These are phyloP conservation scores for Ophiosphaerella herpotricha DNA, from an alignment of 2,329 filamentous ascomycete species.

Conservation along the genomic window DNA sequence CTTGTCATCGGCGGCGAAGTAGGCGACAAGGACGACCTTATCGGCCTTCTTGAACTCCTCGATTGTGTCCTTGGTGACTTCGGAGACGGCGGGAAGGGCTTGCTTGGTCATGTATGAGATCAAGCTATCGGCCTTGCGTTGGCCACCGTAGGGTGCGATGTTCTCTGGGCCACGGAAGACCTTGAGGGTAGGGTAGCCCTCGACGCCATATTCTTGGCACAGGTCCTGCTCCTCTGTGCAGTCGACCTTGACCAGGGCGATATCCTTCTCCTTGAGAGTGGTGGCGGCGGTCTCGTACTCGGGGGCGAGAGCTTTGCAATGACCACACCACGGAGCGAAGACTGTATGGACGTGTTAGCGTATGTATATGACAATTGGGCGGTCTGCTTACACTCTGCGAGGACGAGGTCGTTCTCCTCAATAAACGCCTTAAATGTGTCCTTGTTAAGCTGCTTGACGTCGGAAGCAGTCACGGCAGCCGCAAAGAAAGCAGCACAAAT, in stretches of 20 bases:
- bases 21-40: constrained; percentile 93
- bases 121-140: constrained; percentile 81
- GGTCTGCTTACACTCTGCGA: constrained; percentile 79
- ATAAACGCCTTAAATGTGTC: constrained; percentile 88
- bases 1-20: constrained; percentile 80
- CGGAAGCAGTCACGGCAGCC: constrained; percentile 70
- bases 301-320: constrained; percentile 97
- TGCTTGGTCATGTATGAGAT: constrained; percentile 97
- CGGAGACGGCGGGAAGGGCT: constrained; percentile 87
- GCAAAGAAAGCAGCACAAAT: constrained; percentile 52
- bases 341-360: constrained; percentile 60
- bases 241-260: constrained; percentile 84
- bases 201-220: constrained; percentile 86
- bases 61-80: constrained; percentile 77
- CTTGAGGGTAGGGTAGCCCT: constrained; percentile 98
- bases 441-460: constrained; percentile 83
- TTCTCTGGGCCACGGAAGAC: constrained; percentile 92
- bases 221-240: constrained; percentile 94
- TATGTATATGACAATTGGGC: not conserved
- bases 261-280: constrained; percentile 83
- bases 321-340: constrained; percentile 95
- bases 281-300: constrained; percentile 89
- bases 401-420: constrained; percentile 81
- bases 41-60: constrained; percentile 98
- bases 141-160: constrained; percentile 80